phyloP scores from a whole-genome alignment of 1,284 basidiomycete species.

The Ceratobasidium sp. region DNA sequence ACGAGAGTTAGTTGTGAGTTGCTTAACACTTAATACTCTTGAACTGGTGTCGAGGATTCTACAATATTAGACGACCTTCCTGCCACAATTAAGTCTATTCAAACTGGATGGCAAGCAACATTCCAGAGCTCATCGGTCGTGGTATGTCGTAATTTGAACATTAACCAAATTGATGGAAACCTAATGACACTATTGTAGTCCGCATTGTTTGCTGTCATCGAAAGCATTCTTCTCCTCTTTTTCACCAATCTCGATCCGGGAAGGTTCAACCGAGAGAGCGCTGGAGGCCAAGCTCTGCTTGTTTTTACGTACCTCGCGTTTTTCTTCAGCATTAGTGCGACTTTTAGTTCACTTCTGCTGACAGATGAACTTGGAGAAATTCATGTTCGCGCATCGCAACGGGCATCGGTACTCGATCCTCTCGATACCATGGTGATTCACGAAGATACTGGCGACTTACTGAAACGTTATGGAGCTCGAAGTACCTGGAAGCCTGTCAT shows the following conservation, averaged over 20 bases:
- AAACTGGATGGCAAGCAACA: constrained; percentile 9
- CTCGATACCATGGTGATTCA: not conserved
- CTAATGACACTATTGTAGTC: not conserved
- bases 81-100: constrained; percentile 25
- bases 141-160: not conserved
- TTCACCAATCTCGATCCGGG: not conserved
- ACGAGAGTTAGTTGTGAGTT: constrained; percentile 5
- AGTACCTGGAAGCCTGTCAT: constrained; percentile 20
- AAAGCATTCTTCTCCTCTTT: not conserved
- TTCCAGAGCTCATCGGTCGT: constrained; percentile 24
- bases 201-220: constrained; percentile 20
- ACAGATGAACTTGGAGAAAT: constrained; percentile 6
- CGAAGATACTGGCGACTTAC: not conserved
- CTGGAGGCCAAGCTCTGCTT: not conserved
- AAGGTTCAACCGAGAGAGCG: not conserved
- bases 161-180: not conserved
- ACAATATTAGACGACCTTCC: constrained; percentile 3
- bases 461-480: constrained; percentile 12
- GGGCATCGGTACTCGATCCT: not conserved
- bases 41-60: not conserved
- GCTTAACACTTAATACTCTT: not conserved
- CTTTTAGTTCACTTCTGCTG: constrained; percentile 12
- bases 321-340: constrained; percentile 17
- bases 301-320: constrained; percentile 16
- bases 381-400: not conserved